Percentiles rank a stretch among this genome's conserved stretches.
These are phyloP conservation scores for Benincasa hispida DNA, from an alignment of 306 rosid genomes.

Conservation along the genomic window DNA sequence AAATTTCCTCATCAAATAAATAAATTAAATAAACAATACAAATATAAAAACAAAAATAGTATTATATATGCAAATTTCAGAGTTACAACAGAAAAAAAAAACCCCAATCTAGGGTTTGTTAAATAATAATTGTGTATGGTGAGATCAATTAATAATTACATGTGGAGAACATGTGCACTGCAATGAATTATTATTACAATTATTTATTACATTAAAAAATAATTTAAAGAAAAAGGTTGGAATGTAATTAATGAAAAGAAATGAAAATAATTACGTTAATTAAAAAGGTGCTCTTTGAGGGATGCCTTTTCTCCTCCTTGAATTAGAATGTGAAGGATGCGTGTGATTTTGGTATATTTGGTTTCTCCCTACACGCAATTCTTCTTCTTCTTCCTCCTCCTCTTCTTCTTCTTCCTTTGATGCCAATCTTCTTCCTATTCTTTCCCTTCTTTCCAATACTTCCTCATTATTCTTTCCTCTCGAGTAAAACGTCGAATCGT, in stretches of 20 bases:
- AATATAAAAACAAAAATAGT: no score
- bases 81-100: no score
- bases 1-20: no score
- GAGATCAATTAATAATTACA: not conserved
- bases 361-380: not conserved
- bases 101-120: not conserved
- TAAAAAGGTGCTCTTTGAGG: constrained; percentile 12
- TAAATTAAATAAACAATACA: no score
- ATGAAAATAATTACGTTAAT: not conserved
- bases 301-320: constrained; percentile 13
- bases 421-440: not conserved
- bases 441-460: not conserved
- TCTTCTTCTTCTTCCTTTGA: not conserved
- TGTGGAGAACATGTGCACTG: not conserved
- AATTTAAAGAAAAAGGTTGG: not conserved
- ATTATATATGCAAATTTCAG: no score
- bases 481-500: not conserved
- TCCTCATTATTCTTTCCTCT: not conserved
- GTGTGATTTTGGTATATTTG: constrained; percentile 2
- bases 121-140: not conserved
- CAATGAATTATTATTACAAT: not conserved
- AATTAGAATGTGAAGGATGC: constrained; percentile 9
- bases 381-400: not conserved
- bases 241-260: not conserved
- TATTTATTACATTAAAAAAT: not conserved